A percentile compares a stretch with the other conserved stretches of the same genome.
These are phyloP conservation scores for Talaromyces trachyspermus DNA, from an alignment of 495 filamentous ascomycete species.

Conservation along the genomic window DNA sequence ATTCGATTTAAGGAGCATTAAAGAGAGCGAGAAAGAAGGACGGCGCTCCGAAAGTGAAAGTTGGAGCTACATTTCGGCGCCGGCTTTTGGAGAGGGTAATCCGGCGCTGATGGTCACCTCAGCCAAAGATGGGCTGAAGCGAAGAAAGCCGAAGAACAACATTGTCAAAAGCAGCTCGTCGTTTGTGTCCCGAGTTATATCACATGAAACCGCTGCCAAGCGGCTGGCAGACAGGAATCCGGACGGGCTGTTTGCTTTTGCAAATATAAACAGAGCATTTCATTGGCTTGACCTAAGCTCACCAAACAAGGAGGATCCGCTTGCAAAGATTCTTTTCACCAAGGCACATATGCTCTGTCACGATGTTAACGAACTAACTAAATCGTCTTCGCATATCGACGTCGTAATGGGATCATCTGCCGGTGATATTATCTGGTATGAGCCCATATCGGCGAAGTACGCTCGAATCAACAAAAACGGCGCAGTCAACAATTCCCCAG, in stretches of 20 bases:
- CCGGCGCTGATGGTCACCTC: slow-evolving; percentile 51
- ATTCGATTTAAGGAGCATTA: slow-evolving; percentile 12
- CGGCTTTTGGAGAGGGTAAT: slow-evolving; percentile 86
- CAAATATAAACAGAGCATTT: slow-evolving; percentile 88
- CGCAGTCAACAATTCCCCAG: slow-evolving; percentile 73
- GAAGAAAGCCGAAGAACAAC: slow-evolving; percentile 91
- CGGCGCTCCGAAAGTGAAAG: slow-evolving; percentile 51
- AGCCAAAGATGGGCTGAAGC: slow-evolving; percentile 69
- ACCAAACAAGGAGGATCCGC: slow-evolving; percentile 61
- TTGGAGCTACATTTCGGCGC: slow-evolving; percentile 34
- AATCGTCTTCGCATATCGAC: slow-evolving; percentile 71
- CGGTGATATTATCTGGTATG: slow-evolving; percentile 97
- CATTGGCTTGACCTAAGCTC: slow-evolving; percentile 71
- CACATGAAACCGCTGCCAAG: slow-evolving; percentile 73
- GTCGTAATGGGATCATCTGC: slow-evolving; percentile 93
- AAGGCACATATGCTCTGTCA: slow-evolving; percentile 94
- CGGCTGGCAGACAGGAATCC: slow-evolving; percentile 66
- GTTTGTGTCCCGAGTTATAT: slow-evolving; percentile 91
- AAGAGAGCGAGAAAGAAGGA: slow-evolving; percentile 53
- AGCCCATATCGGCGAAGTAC: slow-evolving; percentile 94
- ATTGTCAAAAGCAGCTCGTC: slow-evolving; percentile 97
- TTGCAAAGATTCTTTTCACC: slow-evolving; percentile 93
- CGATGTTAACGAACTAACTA: slow-evolving; percentile 81
- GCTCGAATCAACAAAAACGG: slow-evolving; percentile 95
- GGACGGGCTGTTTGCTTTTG: slow-evolving; percentile 83